A percentile compares a stretch with the other conserved stretches of the same genome.
Evolutionary conservation across 208 protist genomes (phyloP).

Genomic region (Trypanosoma scelopori): DNA sequence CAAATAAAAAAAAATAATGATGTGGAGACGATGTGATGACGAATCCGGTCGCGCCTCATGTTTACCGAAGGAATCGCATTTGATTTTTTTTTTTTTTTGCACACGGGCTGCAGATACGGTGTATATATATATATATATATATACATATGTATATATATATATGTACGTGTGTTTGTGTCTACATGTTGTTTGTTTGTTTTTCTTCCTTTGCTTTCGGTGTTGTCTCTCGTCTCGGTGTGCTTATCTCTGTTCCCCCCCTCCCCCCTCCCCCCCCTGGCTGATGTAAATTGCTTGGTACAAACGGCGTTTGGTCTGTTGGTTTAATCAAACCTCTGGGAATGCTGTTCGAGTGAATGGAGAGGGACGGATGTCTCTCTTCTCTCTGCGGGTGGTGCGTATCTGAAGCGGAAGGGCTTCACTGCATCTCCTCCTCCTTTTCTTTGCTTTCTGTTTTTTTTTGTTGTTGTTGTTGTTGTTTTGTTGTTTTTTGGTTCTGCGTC

Average conservation of each 20-base stretch:
- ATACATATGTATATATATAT: not conserved
- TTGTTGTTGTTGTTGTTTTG: too few relatives aligned
- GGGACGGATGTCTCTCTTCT: not conserved
- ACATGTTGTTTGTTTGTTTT: not conserved
- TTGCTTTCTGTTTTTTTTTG: slow-evolving; percentile 16
- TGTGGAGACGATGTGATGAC: too few relatives aligned
- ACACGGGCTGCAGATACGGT: too few relatives aligned
- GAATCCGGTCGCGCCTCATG: too few relatives aligned
- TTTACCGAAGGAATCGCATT: not conserved
- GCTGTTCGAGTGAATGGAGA: not conserved
- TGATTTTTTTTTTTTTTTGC: not conserved
- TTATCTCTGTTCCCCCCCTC: not conserved
- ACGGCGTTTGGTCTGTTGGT: not conserved
- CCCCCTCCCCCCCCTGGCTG: too few relatives aligned
- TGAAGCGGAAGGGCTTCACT: not conserved
- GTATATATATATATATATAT: too few relatives aligned
- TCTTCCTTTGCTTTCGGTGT: not conserved
- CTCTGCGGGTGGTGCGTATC: not conserved
- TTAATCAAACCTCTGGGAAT: not conserved
- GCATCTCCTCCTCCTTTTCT: not conserved
- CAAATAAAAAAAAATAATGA: too few relatives aligned
- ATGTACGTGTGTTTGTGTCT: not conserved
- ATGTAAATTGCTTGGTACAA: slow-evolving; percentile 1
- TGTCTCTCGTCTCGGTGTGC: not conserved
- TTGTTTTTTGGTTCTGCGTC: too few relatives aligned